Evolutionary conservation across 2,329 filamentous ascomycete species (phyloP).

Genomic region (Fusarium anguioides): DNA sequence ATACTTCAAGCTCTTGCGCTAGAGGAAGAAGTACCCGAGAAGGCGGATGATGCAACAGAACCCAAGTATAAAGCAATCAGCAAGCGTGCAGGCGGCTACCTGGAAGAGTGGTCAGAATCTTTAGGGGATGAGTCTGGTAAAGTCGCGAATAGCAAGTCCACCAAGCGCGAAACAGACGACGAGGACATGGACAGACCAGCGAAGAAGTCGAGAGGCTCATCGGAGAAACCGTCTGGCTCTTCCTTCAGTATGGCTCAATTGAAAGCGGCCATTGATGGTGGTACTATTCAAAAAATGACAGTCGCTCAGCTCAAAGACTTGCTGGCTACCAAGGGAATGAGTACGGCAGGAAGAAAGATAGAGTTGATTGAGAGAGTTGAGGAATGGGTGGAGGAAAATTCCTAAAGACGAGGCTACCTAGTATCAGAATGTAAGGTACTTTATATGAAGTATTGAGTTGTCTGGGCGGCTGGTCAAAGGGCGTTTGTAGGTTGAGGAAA

Average conservation of each 20-base stretch:
- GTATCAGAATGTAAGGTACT: not conserved
- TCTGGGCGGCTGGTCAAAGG: not conserved
- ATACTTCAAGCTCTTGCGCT: slow-evolving; percentile 92
- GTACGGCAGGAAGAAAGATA: slow-evolving; percentile 63
- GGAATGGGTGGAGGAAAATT: slow-evolving; percentile 65
- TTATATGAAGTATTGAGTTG: slow-evolving; percentile 1
- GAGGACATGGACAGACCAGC: slow-evolving; percentile 57
- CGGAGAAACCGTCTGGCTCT: slow-evolving; percentile 49
- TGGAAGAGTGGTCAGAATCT: slow-evolving; percentile 79
- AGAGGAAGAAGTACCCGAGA: slow-evolving; percentile 87
- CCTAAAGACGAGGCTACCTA: slow-evolving; percentile 18
- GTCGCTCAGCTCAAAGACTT: slow-evolving; percentile 64
- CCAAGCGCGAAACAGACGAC: slow-evolving; percentile 65
- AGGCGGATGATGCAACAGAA: slow-evolving; percentile 78
- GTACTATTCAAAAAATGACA: slow-evolving; percentile 64
- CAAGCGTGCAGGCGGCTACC: slow-evolving; percentile 84
- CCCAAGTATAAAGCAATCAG: slow-evolving; percentile 90
- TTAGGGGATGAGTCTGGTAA: slow-evolving; percentile 67
- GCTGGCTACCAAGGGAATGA: slow-evolving; percentile 60
- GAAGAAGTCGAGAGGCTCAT: slow-evolving; percentile 58
- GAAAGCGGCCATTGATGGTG: slow-evolving; percentile 57
- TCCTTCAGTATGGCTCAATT: slow-evolving; percentile 60
- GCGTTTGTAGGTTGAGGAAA: slow-evolving; percentile 11
- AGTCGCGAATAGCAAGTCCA: slow-evolving; percentile 52
- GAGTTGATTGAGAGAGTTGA: slow-evolving; percentile 67